Evolutionary conservation across 805 yeast genomes (phyloP).

Genomic region (Yarrowia sp.): DNA sequence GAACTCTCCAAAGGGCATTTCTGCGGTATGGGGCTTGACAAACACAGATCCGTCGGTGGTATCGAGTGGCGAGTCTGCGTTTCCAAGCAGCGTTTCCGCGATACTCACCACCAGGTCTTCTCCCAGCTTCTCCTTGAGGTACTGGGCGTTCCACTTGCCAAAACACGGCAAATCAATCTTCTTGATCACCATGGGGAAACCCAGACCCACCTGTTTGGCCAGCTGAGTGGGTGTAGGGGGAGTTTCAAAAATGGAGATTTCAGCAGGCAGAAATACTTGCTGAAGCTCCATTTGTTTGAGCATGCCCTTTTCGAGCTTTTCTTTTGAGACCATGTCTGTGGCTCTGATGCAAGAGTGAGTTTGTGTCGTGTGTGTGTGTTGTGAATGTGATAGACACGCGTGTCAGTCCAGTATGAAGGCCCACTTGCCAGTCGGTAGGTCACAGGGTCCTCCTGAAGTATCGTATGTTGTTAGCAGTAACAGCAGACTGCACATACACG

Average conservation of each 20-base stretch:
- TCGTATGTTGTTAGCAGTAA: background rate
- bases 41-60: constrained; percentile 43
- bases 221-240: constrained; percentile 33
- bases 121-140: constrained; percentile 37
- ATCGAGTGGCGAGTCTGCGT: constrained; percentile 51
- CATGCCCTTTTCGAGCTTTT: constrained; percentile 35
- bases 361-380: too few species aligned
- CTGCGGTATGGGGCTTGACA: constrained; percentile 48
- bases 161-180: constrained; percentile 18
- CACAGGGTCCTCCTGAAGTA: background rate
- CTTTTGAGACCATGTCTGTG: background rate
- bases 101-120: constrained; percentile 42
- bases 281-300: constrained; percentile 43
- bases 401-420: background rate
- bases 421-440: background rate
- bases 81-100: constrained; percentile 51
- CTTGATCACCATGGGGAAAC: constrained; percentile 41
- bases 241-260: constrained; percentile 34
- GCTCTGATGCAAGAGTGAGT: too few species aligned
- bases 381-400: background rate
- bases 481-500: background rate
- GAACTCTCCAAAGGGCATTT: constrained; percentile 45
- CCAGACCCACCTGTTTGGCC: constrained; percentile 39
- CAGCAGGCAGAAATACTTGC: constrained; percentile 41
- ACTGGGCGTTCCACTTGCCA: constrained; percentile 27